Base-by-base conservation (phyloP, 2,329 filamentous ascomycete species). In the Trematosphaeria pertusa region DNA sequence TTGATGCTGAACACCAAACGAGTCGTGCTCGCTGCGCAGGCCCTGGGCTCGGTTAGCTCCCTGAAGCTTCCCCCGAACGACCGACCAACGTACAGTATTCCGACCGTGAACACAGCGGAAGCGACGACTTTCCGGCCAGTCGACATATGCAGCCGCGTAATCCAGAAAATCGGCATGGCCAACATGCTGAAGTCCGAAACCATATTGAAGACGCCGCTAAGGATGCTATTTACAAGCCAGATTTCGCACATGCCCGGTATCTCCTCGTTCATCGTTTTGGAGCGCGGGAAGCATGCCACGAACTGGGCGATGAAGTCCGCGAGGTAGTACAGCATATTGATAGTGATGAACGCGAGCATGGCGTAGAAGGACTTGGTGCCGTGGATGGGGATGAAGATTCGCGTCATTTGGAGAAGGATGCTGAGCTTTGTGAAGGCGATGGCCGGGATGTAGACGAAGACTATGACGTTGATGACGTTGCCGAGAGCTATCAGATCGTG, bases 1-100 rank as follows among this genome's bases (percentile, higher is more conserved):
- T 40, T 31, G n/a, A 31, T 9, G n/a, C 22, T 40, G 26, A 40
- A 40, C n/a, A 19, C 37, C 11, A 40, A 28, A 15, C 37, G 37
- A 8, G 20, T n/a, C 10, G 20, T 18, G 11, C 37, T 28, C 10
- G 37, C 22, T 22, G 18, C 22, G 26, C 37, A 40, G 6, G 37
- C 37, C 8, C 37, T 40, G 18, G n/a, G n/a, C 10, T 18, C 12
- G 10, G 10, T 40, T 18, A 40, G 17, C 11, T 30, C 31, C 17
- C 4, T 30, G 21, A 8, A 40, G 22, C 4, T 30, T n/a, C n/a
- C n/a, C n/a, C n/a, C n/a, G n/a, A n/a, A n/a, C n/a, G n/a, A n/a
- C n/a, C n/a, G n/a, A n/a, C n/a, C n/a, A n/a, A 40, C 37, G 12
- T 31, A 31, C 37, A 40, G 10, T 5, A 31, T 7, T 6, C 37